Evolutionary conservation across 2,329 filamentous ascomycete species (phyloP), one percentile per base, ranked within the genome.

Genomic region (Fonsecaea nubica): DNA sequence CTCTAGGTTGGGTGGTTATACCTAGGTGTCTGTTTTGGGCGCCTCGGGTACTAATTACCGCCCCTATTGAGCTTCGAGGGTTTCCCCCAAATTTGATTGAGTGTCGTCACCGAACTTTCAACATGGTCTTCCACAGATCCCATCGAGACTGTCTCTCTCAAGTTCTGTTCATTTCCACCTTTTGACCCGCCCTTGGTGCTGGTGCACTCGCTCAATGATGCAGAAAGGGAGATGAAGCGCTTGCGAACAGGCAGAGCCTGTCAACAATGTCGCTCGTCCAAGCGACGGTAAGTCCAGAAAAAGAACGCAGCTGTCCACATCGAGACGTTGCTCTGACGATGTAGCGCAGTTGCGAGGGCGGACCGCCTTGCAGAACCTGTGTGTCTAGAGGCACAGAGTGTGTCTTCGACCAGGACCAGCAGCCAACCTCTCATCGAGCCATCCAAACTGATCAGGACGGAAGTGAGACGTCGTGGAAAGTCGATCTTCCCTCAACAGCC

Each of bases 261-360:
- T 25, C 45, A 45, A 33, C 57, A 50, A n/a, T 59, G 57, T 45
- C 40, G 40, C 30, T 5, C 8, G 21, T 59, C 57, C 21, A 59
- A 59, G 32, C 57, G 57, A 50, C 57, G 57, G 57, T 59, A 35
- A 59, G 57, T 42, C n/a, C 32, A 32, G 30, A 25, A 12, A 55
- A 4, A 36, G 4, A 32, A 12, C 9, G 21, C 32, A 9, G 35
- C 35, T 10, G 53, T 55, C 9, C 6, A 52, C 10, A 18, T 4
- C 32, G 7, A 15, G n/a, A 10, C 12, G 15, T 10, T 10, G 9
- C 32, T 33, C 35, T 55, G 12, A 50, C 45, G 12, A 25, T 25
- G 9, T 30, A 1, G 45, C 21, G 12, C 35, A 59, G 57, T 18
- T 59, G 57, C 40, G 57, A 59, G 32, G 57, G 57, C 5, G 40